Evolutionary conservation across 345 rosid genomes (phyloP), one percentile per base, ranked within the genome.

Genomic region (Durio zibethinus): DNA sequence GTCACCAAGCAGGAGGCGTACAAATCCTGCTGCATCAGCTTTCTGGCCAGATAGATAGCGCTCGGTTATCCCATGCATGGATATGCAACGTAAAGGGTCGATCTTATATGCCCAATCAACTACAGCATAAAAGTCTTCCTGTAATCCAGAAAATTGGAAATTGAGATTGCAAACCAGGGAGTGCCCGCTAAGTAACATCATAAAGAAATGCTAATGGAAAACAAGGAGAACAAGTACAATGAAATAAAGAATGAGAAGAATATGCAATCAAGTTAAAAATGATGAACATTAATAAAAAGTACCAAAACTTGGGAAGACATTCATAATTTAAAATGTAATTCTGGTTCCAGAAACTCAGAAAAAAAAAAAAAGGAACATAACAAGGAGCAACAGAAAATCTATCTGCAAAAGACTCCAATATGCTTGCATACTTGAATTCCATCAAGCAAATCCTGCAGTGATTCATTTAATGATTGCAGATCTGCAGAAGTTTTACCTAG

Each of bases 41-140:
- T 62, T 62, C 67, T 97, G 99, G 70, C 99, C 97, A 82, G 99
- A 96, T 62, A 93, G 93, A 84, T 93, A 96, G 38, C 93, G 89
- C 80, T 96, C 98, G 56, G 99, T 96, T 80, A 92, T 92, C 77
- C 99, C 99, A 88, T 93, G 97, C 98, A 96, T 93, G 74, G 99
- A 96, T 87, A 96, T 92, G 92, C 99, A 93, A 65, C 97, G 95
- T 56, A 96, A 83, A 74, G 99, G 98, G 82, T 96, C 99, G 56
- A 92, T 92, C 86, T 92, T 96, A 86, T 96, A 96, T 59, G 99
- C 99, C 99, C 99, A 96, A 85, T 96, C 99, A 79, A 96, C 97
- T 76, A 96, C 97, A 79, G 99, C 98, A 86, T 88, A 93, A 79
- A 96, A 96, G 83, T 96, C 99, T 83, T 96, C 98, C 99, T 96